Base-by-base conservation (phyloP, 1,139 yeast species). In the Hansenula sp. region DNA sequence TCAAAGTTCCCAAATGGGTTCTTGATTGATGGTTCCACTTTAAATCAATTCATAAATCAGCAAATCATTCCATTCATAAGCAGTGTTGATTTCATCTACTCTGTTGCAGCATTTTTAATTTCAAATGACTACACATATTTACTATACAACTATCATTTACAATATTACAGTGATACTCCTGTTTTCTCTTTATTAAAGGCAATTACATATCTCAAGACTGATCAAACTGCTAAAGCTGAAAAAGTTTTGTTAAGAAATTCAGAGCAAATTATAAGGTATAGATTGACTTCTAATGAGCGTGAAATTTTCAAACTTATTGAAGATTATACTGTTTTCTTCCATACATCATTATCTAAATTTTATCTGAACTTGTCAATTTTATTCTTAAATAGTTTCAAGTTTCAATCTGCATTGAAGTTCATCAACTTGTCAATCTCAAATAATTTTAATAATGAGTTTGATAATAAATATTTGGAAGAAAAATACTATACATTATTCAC, bases 341-440 rank as follows among this genome's bases (percentile, higher is more conserved):
- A 50, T 13, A 39, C 53, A 1, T 44, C 44, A 18, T 29, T 47
- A 29, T 52, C 59, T 9, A 51, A 53, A 34, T 57, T 47, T 39
- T 57, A 55, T 43, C 43, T 54, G 32, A 52, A 51, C 24, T 36
- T 53, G 19, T 45, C 61, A 1, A 44, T 50, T 20, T 31, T 53
- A 34, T 57, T 56, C 37, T 33, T 46, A 21, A 52, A 56, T 31
- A 40, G 46, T 19, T 31, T 39, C 4, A 36, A 45, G 11, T 54
- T 53, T 19, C 46, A 47, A 22, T 45, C 48, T 18, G 60, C 59
- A 2, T 49, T 51, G 25, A 41, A 41, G 36, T 52, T 56, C 24
- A 47, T 48, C 29, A 48, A 61, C 52, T 33, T 51, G 63, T 32
- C 66, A 58, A 49, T 53, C 33, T 27, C 56, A 59, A 48, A 56